phyloP scores from a whole-genome alignment of 2,329 filamentous ascomycete genomes.

The Colletotrichum aenigma region DNA sequence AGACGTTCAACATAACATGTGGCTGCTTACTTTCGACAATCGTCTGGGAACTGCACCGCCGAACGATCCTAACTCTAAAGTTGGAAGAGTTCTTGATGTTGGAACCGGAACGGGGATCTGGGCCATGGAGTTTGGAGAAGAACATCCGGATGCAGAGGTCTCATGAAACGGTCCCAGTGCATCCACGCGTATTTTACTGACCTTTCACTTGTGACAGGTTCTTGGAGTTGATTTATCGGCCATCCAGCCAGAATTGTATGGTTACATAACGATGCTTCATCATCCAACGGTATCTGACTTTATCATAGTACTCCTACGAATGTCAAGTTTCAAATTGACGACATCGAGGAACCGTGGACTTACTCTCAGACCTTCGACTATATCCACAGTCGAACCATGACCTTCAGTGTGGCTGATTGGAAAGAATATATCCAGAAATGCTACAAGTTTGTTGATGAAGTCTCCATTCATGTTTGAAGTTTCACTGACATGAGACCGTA shows the following conservation, averaged over 20 bases:
- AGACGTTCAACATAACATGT: slow-evolving; percentile 33
- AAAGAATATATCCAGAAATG: slow-evolving; percentile 38
- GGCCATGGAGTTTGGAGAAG: slow-evolving; percentile 47
- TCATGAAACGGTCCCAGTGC: background rate
- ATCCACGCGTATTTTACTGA: background rate
- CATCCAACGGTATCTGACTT: background rate
- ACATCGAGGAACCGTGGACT: slow-evolving; percentile 44
- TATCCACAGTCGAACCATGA: slow-evolving; percentile 42
- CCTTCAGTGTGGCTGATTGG: slow-evolving; percentile 35
- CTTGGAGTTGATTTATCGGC: slow-evolving; percentile 45
- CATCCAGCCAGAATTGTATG: slow-evolving; percentile 40
- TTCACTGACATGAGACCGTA: background rate
- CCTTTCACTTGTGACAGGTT: slow-evolving; percentile 21
- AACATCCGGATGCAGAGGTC: slow-evolving; percentile 33
- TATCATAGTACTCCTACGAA: slow-evolving; percentile 49
- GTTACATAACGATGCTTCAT: background rate
- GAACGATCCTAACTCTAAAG: background rate
- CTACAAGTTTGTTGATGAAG: slow-evolving; percentile 27
- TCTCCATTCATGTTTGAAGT: background rate
- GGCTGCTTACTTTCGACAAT: slow-evolving; percentile 25
- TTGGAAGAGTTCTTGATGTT: slow-evolving; percentile 41
- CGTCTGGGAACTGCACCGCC: slow-evolving; percentile 24
- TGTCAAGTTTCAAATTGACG: slow-evolving; percentile 49
- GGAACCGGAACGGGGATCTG: slow-evolving; percentile 52
- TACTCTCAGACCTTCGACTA: slow-evolving; percentile 43